Evolutionary conservation across 768 basidiomycete species (phyloP).

Genomic region (Hortiboletus campestris): DNA sequence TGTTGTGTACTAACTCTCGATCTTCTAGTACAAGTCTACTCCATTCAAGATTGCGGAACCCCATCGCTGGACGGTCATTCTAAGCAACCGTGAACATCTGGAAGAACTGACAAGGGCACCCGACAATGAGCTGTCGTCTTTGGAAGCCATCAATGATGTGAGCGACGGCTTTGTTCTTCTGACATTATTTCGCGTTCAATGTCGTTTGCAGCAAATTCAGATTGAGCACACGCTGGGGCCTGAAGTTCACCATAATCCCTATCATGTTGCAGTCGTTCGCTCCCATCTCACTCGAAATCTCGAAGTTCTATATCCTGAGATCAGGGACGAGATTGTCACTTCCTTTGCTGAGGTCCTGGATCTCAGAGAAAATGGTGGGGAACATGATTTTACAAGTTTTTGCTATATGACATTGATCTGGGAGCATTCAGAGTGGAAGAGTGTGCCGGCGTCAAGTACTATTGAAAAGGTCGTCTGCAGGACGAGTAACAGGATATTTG

Average conservation of each 20-base stretch:
- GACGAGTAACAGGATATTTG: conserved; percentile 33
- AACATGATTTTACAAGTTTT: not conserved
- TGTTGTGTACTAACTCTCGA: not conserved
- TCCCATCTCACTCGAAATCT: conserved; percentile 39
- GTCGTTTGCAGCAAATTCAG: conserved; percentile 34
- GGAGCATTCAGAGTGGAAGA: conserved; percentile 38
- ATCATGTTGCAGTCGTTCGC: conserved; percentile 31
- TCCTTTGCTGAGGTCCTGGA: conserved; percentile 41
- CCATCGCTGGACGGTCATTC: conserved; percentile 39
- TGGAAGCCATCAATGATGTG: conserved; percentile 35
- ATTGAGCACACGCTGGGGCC: conserved; percentile 37
- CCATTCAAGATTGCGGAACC: conserved; percentile 32
- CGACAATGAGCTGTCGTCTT: conserved; percentile 37
- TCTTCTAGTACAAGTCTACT: not conserved
- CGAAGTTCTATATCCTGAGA: conserved; percentile 35
- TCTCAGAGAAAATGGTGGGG: conserved; percentile 13
- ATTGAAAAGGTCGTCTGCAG: conserved; percentile 38
- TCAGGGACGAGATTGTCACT: conserved; percentile 43
- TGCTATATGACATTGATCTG: not conserved
- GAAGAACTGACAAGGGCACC: conserved; percentile 42
- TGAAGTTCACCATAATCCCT: conserved; percentile 24
- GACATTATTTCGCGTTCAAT: not conserved
- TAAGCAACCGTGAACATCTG: conserved; percentile 30
- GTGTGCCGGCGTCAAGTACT: conserved; percentile 23
- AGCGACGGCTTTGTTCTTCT: not conserved